These are phyloP conservation scores for Pseudogymnoascus sp. DNA, from an alignment of 2,329 filamentous ascomycete species.

Conservation along the genomic window DNA sequence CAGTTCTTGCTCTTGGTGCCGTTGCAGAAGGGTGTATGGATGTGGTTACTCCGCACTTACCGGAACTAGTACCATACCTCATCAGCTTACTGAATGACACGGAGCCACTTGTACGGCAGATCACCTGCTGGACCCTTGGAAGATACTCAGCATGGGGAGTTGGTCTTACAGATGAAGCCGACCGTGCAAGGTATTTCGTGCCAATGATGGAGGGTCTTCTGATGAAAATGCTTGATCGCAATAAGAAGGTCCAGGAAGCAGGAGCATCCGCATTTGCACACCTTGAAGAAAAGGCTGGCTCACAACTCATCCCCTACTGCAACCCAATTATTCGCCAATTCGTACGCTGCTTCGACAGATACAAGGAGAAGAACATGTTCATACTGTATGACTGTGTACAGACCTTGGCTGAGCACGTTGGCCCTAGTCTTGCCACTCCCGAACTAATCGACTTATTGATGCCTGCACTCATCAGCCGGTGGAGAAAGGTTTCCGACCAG, in stretches of 20 bases:
- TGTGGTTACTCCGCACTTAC: slow-evolving; percentile 82
- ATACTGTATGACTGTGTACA: slow-evolving; percentile 98
- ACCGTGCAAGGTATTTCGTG: slow-evolving; percentile 76
- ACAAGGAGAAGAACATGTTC: slow-evolving; percentile 99
- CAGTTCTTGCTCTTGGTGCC: slow-evolving; percentile 87
- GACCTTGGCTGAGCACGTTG: slow-evolving; percentile 88
- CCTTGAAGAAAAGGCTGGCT: slow-evolving; percentile 86
- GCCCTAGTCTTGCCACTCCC: slow-evolving; percentile 70
- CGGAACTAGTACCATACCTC: slow-evolving; percentile 83
- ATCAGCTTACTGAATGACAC: slow-evolving; percentile 76
- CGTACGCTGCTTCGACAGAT: slow-evolving; percentile 83
- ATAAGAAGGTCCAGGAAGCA: slow-evolving; percentile 97
- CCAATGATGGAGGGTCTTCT: slow-evolving; percentile 97
- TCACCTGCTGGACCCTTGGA: slow-evolving; percentile 95
- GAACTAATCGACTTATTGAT: slow-evolving; percentile 81
- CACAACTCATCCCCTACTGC: slow-evolving; percentile 75
- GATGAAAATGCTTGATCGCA: slow-evolving; percentile 88
- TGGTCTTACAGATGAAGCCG: slow-evolving; percentile 57
- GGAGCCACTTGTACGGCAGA: slow-evolving; percentile 88
- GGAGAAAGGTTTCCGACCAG: slow-evolving; percentile 79
- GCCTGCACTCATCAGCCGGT: slow-evolving; percentile 84
- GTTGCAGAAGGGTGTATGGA: slow-evolving; percentile 93
- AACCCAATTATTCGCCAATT: slow-evolving; percentile 87
- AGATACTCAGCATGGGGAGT: slow-evolving; percentile 92
- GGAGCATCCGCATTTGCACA: slow-evolving; percentile 94